Base-by-base conservation (phyloP, 139 green algal genomes). In the Micractinium sp. region DNA sequence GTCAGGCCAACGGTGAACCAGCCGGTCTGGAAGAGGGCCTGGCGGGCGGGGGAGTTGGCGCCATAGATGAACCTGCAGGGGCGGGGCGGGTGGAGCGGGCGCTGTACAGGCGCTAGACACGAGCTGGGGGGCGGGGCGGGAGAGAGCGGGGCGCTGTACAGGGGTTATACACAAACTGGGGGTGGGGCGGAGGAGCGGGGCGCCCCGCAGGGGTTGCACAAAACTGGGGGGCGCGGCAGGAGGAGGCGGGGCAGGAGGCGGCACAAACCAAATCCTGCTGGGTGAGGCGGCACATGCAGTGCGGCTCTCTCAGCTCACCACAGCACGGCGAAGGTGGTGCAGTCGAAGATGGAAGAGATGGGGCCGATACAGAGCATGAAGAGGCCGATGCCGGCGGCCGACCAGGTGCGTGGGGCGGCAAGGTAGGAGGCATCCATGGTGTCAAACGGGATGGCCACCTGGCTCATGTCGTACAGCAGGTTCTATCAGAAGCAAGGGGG, bases 281-380 rank as follows among this genome's bases (percentile, higher is more conserved):
- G 63, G 63, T 12, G 20, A 23, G 47, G 47, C 47, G 47, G 47
- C 9, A 56, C 47, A 56, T 35, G 69, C 69, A 76, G 69, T 33
- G 69, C 69, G 79, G 27, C 29, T 3, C 3, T 13, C 16, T 29
- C 19, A 12, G 35, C 84, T 27, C 82, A 90, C 81, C 81, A 92
- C 53, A 90, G 75, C n/a, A 90, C 36, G n/a, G 75, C 53, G 39
- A 91, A 92, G 9, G 87, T 92, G 35, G 87, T 41, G n/a, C 89
- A 71, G 77, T 92, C 90, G 69, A 91, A 92, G 41, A 92, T 89
- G 81, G 90, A 92, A 29, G 73, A 87, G 61, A 85, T 81, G 19
- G 90, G 90, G 13, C 90, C 90, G 38, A 92, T 89, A 76, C 81
- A 84, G 25, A 92, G 23, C 90, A 87, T 92, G 74, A 88, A 89